Conservation (phyloP, 805 yeast species). For the Candida adriatica region DNA sequence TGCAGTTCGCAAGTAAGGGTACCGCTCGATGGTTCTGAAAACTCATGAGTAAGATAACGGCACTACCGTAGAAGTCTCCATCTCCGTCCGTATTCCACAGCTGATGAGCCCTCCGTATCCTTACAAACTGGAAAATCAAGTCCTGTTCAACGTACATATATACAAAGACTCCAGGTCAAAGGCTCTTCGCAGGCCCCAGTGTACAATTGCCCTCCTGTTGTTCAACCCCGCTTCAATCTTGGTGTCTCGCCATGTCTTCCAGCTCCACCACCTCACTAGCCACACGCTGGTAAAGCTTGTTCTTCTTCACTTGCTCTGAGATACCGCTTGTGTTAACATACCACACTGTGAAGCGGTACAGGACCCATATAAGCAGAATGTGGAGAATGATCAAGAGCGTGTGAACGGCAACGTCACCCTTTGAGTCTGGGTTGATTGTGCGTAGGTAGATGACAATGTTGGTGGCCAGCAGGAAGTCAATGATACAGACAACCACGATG, state of each 20-base stretch:
- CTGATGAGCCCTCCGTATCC: no score
- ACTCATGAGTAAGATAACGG: no score
- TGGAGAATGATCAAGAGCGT: conserved; percentile 13
- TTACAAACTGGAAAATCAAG: no score
- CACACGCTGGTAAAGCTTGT: conserved; percentile 18
- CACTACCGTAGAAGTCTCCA: no score
- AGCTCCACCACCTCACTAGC: conserved; percentile 19
- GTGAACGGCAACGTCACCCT: conserved; percentile 14
- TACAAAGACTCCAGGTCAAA: no score
- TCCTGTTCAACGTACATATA: no score
- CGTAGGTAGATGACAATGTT: conserved; percentile 29
- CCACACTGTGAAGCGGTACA: conserved; percentile 17
- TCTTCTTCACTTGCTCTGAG: conserved; percentile 12
- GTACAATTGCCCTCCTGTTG: no score
- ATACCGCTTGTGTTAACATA: conserved; percentile 15
- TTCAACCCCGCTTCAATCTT: no score
- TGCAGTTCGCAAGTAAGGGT: no score
- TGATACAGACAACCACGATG: conserved; percentile 21
- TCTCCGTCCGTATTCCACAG: no score
- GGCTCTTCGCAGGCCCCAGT: no score
- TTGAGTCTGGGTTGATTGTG: conserved; percentile 23
- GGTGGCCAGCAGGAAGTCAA: conserved; percentile 29
- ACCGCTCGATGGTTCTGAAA: no score
- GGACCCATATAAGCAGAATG: conserved; percentile 14
- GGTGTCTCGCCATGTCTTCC: conserved; percentile 14